Evolutionary conservation across 2,329 filamentous ascomycete species (phyloP).

Genomic region (Colletotrichum spinosum): DNA sequence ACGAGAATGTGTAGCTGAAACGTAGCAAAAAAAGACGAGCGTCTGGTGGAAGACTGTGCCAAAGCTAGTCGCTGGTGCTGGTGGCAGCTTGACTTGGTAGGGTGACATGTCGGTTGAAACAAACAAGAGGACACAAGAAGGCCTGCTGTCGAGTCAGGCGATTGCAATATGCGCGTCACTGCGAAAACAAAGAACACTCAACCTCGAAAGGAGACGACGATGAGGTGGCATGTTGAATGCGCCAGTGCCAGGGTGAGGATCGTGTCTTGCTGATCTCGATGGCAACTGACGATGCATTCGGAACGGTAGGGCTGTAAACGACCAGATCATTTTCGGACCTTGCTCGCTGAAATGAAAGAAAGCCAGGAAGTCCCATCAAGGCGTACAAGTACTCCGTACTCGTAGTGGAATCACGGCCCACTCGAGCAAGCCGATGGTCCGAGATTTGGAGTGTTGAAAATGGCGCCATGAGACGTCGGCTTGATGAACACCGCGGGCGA

Average conservation of each 20-base stretch:
- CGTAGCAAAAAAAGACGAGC: too few species aligned
- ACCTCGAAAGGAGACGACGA: background rate
- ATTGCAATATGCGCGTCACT: background rate
- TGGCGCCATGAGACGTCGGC: background rate
- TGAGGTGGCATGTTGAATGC: constrained; percentile 4
- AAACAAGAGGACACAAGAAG: too few species aligned
- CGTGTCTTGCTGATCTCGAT: constrained; percentile 15
- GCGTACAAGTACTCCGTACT: too few species aligned
- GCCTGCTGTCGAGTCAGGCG: background rate
- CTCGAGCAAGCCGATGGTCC: constrained; percentile 11
- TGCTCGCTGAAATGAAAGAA: constrained; percentile 6
- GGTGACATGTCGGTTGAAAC: too few species aligned
- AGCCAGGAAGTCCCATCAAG: constrained; percentile 5
- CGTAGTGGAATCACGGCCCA: constrained; percentile 1
- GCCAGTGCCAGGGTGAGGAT: constrained; percentile 6
- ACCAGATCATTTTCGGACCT: background rate
- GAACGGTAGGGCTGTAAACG: background rate
- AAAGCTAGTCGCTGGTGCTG: too few species aligned
- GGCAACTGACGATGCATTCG: constrained; percentile 1
- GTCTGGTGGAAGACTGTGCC: too few species aligned
- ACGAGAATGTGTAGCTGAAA: too few species aligned
- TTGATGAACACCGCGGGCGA: constrained; percentile 9
- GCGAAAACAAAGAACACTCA: background rate
- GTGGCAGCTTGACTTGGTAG: background rate
- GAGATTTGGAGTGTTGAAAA: constrained; percentile 7